Base-by-base conservation (phyloP, 495 filamentous ascomycete genomes). In the Penicillium atrosanguineum region DNA sequence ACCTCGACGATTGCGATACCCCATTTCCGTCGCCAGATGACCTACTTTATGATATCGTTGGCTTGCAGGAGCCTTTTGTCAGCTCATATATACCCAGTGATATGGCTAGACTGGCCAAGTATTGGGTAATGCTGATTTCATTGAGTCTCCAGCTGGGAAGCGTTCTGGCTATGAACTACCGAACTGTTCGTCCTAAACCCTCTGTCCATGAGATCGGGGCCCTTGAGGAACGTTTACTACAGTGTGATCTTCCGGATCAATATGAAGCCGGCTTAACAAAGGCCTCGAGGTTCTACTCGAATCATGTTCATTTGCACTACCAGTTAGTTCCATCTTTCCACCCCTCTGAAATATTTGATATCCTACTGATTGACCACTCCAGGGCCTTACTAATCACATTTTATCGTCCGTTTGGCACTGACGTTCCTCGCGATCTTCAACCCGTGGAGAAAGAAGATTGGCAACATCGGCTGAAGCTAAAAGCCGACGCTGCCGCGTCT, bases 261-360 rank as follows among this genome's bases (percentile, higher is more conserved):
- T 48, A 60, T 18, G 62, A 60, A 18, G 23, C 23, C 8, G 53
- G 43, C 2, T 46, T 52, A 11, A 63, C 49, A 14, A 52, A 44
- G 11, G 21, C 53, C n/a, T 48, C 59, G 12, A 52, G 49, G 4
- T 72, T 68, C 31, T 63, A 61, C 45, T 41, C 57, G 7, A 53
- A 71, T 44, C 70, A 69, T 36, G 52, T 73, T 11, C 62, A 67
- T 20, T 45, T 73, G 23, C 69, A 72, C 52, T 69, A 70, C 47
- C 65, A 70, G 69, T 72, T 11, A 55, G 57, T 53, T 18, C 11
- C 46, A 19, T 1, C 12, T 15, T n/a, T 25, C 19, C 5, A 9
- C 1, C 20, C n/a, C 31, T 6, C 31, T 23, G 20, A 8, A 38
- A 4, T 21, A 3, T 23, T 3, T 11, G 0, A 18, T 12, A 9